Evolutionary conservation across 192 early-diverging fungal genomes (phyloP).

Genomic region (Entomortierella chlamydospora): DNA sequence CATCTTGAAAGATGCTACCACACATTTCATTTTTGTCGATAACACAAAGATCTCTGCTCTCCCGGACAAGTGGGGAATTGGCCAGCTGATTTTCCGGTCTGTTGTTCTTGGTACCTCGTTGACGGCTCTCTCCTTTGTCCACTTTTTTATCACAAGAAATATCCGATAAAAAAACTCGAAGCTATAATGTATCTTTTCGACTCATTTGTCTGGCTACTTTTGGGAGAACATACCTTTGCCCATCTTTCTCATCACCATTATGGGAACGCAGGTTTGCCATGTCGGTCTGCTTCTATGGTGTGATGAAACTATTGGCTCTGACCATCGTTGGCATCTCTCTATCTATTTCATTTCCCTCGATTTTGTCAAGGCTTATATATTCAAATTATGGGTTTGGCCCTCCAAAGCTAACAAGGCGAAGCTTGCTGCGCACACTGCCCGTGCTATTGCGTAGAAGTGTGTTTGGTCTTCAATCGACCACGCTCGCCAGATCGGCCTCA

Average conservation of each 20-base stretch:
- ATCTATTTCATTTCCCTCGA: constrained; percentile 89
- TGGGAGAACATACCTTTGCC: constrained; percentile 88
- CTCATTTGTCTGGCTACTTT: constrained; percentile 86
- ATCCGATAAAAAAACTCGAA: constrained; percentile 61
- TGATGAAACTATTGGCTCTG: constrained; percentile 72
- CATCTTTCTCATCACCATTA: constrained; percentile 83
- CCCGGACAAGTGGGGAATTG: constrained; percentile 96
- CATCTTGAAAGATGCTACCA: constrained; percentile 93
- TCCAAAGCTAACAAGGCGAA: constrained; percentile 70
- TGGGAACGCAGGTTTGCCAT: constrained; percentile 92
- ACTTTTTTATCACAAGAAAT: constrained; percentile 81
- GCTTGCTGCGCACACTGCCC: constrained; percentile 64
- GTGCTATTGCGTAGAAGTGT: constrained; percentile 59
- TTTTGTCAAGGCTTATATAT: constrained; percentile 90
- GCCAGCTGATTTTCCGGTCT: constrained; percentile 88
- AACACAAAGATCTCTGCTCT: constrained; percentile 89
- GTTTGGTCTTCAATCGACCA: constrained; percentile 59
- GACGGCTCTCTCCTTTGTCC: constrained; percentile 81
- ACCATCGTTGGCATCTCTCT: constrained; percentile 80
- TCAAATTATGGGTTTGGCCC: constrained; percentile 89
- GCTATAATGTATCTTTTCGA: constrained; percentile 98
- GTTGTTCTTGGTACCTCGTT: constrained; percentile 81
- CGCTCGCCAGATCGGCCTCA: constrained; percentile 53
- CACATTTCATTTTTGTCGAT: constrained; percentile 93
- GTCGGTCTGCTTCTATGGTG: constrained; percentile 79